Conservation (phyloP, 805 yeast genomes). For the Starmerella khaoyaiensis region DNA sequence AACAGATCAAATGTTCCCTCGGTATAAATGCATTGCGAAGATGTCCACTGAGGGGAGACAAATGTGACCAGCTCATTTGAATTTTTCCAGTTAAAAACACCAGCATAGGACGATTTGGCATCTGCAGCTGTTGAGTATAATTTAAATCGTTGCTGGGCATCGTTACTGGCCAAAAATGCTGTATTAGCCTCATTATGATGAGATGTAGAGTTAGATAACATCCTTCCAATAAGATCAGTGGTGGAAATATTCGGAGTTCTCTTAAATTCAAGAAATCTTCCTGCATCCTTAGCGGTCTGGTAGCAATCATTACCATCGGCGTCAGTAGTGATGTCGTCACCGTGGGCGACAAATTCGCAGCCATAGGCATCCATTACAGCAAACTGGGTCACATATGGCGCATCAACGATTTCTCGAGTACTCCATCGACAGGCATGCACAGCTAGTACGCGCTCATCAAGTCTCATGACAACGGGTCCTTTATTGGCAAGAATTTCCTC, state of each 20-base stretch:
- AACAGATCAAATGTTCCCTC: constrained; percentile 87
- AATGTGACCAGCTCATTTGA: constrained; percentile 3
- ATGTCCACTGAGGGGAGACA: constrained; percentile 9
- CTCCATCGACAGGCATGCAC: constrained; percentile 89
- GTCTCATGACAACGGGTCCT: constrained; percentile 87
- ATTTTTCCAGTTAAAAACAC: constrained; percentile 14
- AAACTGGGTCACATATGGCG: constrained; percentile 91
- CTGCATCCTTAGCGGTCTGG: constrained; percentile 64
- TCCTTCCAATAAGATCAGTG: constrained; percentile 84
- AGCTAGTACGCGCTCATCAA: constrained; percentile 68
- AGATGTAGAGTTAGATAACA: constrained; percentile 47
- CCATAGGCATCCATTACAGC: constrained; percentile 56
- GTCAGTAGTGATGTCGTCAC: constrained; percentile 95
- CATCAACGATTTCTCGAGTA: constrained; percentile 51
- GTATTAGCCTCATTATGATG: constrained; percentile 36
- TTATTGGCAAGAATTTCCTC: constrained; percentile 71
- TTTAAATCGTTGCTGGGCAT: constrained; percentile 13
- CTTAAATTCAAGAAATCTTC: constrained; percentile 81
- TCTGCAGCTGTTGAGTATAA: constrained; percentile 19
- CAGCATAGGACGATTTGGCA: constrained; percentile 20
- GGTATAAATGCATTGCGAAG: constrained; percentile 33
- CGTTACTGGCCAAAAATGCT: constrained; percentile 11
- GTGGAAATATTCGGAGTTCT: constrained; percentile 91
- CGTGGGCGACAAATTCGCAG: constrained; percentile 92
- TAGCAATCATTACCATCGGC: constrained; percentile 93